These are phyloP conservation scores for Pyrus bretschneideri DNA, from an alignment of 306 rosid genomes.

Conservation along the genomic window DNA sequence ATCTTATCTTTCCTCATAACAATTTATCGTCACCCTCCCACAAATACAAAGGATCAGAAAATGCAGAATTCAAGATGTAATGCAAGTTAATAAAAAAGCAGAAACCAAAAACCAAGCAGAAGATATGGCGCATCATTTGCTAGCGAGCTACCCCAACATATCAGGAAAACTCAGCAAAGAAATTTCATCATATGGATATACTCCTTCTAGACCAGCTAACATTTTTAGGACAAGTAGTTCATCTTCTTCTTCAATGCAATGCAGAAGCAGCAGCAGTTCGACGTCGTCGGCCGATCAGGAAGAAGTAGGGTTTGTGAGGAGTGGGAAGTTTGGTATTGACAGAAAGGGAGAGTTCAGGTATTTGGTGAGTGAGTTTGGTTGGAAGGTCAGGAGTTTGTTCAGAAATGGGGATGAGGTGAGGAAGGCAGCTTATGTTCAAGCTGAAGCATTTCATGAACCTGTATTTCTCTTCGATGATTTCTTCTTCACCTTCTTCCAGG, in stretches of 20 bases:
- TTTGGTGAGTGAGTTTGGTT: conserved; percentile 59
- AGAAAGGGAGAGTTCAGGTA: conserved; percentile 14
- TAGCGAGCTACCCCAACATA: conserved; percentile 28
- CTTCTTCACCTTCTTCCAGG: conserved; percentile 77
- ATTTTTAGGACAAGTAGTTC: conserved; percentile 3
- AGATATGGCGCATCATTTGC: conserved; percentile 45
- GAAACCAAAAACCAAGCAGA: neutral
- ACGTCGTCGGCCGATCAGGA: conserved; percentile 20
- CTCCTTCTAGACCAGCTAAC: neutral
- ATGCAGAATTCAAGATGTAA: neutral
- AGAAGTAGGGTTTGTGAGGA: conserved; percentile 17
- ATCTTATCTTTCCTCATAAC: conserved; percentile 6
- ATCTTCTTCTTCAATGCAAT: conserved; percentile 23
- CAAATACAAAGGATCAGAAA: neutral
- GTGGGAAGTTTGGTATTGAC: neutral
- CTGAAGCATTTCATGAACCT: conserved; percentile 77
- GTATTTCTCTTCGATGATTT: conserved; percentile 48
- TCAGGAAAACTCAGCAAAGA: conserved; percentile 26
- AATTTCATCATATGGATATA: conserved; percentile 1
- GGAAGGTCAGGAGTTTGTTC: conserved; percentile 63
- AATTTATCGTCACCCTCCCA: neutral
- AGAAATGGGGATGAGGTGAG: conserved; percentile 55
- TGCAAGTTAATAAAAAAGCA: neutral
- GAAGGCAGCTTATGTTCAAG: conserved; percentile 57
- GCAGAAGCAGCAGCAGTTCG: conserved; percentile 20